Conservation (phyloP, 2,329 filamentous ascomycete genomes). For the Paracorniculantispora psalliotae region DNA sequence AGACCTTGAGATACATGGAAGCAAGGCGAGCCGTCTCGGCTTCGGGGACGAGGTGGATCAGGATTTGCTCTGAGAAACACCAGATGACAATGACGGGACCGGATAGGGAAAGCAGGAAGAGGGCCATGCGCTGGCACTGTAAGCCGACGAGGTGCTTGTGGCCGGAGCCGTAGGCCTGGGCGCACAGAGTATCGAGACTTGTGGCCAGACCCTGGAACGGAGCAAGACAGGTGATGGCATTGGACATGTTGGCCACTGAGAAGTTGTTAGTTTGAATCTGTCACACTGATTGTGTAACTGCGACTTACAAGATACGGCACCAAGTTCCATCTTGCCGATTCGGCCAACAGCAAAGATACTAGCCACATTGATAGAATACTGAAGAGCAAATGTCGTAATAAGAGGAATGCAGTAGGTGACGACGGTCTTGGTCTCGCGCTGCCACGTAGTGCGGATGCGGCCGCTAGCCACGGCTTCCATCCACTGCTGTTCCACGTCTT, state of each 20-base stretch:
- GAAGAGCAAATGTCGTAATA: constrained; percentile 68
- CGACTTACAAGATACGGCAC: constrained; percentile 37
- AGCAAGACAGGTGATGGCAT: constrained; percentile 71
- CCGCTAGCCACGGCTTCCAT: constrained; percentile 78
- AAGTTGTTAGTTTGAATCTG: not conserved
- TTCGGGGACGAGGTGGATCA: constrained; percentile 43
- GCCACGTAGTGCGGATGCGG: constrained; percentile 84
- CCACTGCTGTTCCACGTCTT: constrained; percentile 69
- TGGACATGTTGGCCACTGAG: constrained; percentile 61
- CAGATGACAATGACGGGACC: constrained; percentile 69
- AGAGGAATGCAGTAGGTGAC: constrained; percentile 65
- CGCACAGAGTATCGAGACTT: constrained; percentile 84
- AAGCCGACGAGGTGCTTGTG: constrained; percentile 82
- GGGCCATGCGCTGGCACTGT: constrained; percentile 76
- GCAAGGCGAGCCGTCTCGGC: constrained; percentile 62
- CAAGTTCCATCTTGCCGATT: constrained; percentile 59
- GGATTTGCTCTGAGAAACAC: constrained; percentile 61
- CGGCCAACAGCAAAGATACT: constrained; percentile 75
- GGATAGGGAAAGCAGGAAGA: constrained; percentile 66
- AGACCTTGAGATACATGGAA: constrained; percentile 65
- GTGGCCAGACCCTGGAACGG: constrained; percentile 84
- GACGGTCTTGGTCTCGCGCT: constrained; percentile 80
- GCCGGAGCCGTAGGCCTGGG: constrained; percentile 90
- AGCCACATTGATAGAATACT: constrained; percentile 79
- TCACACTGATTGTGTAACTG: not conserved